Evolutionary conservation across 148 eudicot genomes (phyloP).

Genomic region (Nyssa sinensis): DNA sequence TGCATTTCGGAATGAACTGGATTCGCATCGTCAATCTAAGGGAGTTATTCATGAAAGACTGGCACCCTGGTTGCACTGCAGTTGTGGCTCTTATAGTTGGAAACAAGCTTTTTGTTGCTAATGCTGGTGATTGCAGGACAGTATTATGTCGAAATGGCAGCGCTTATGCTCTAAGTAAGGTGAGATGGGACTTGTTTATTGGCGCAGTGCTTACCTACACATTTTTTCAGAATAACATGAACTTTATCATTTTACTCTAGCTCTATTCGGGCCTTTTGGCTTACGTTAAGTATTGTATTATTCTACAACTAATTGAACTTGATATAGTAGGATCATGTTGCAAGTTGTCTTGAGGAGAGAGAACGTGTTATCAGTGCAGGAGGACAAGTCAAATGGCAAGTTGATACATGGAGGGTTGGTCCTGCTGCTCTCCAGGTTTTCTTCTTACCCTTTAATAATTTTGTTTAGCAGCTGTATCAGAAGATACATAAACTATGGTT

Average conservation of each 20-base stretch:
- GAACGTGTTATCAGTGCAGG: slow-evolving; percentile 65
- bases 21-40: slow-evolving; percentile 49
- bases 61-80: slow-evolving; percentile 99
- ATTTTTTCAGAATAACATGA: background rate
- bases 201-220: background rate
- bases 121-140: slow-evolving; percentile 95
- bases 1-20: slow-evolving; percentile 63
- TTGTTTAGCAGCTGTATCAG: slow-evolving; percentile 4
- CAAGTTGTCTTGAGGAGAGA: slow-evolving; percentile 81
- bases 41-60: slow-evolving; percentile 65
- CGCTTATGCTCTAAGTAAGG: slow-evolving; percentile 76
- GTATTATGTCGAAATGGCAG: slow-evolving; percentile 69
- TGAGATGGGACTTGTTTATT: slow-evolving; percentile 33
- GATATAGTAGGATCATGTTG: slow-evolving; percentile 78
- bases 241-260: background rate
- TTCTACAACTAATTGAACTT: slow-evolving; percentile 17
- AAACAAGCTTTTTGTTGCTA: slow-evolving; percentile 76
- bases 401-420: slow-evolving; percentile 99
- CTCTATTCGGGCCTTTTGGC: background rate
- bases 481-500: background rate
- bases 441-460: background rate
- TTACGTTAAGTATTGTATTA: background rate
- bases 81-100: slow-evolving; percentile 64
- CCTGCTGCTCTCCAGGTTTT: slow-evolving; percentile 88
- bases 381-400: slow-evolving; percentile 80